Evolutionary conservation across 352 stramenopile genomes (phyloP).

Genomic region (Globisporangium rhizosaccharum): DNA sequence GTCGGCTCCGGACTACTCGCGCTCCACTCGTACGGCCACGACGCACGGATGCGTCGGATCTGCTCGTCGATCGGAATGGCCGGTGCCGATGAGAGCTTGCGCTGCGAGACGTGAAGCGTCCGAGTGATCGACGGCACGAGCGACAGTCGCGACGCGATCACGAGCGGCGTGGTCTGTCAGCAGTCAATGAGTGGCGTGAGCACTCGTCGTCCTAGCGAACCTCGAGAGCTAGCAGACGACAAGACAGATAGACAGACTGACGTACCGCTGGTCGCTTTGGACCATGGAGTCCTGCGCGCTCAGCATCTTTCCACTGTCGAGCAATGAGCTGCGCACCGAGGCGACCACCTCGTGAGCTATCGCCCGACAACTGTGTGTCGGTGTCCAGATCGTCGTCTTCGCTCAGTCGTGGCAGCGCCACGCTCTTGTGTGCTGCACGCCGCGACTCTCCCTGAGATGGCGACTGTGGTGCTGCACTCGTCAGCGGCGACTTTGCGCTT

Average conservation of each 20-base stretch:
- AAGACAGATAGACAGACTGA: background rate
- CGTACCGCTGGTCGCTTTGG: slow-evolving; percentile 28
- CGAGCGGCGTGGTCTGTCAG: slow-evolving; percentile 6
- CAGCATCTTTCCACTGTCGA: slow-evolving; percentile 50
- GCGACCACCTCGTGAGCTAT: slow-evolving; percentile 2
- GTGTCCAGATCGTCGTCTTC: slow-evolving; percentile 7
- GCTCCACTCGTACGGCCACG: slow-evolving; percentile 62
- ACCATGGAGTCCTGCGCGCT: slow-evolving; percentile 25
- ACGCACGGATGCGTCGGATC: slow-evolving; percentile 54
- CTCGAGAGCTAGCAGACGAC: too few species aligned
- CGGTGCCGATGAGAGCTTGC: slow-evolving; percentile 13
- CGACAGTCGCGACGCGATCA: slow-evolving; percentile 15
- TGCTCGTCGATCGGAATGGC: slow-evolving; percentile 29
- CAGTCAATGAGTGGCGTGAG: background rate
- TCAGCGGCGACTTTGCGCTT: background rate
- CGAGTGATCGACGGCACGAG: slow-evolving; percentile 41
- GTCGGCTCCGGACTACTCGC: slow-evolving; percentile 12
- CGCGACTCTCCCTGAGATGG: too few species aligned
- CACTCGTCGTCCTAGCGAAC: too few species aligned
- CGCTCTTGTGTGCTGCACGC: background rate
- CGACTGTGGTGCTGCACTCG: too few species aligned
- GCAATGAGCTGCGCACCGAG: slow-evolving; percentile 46
- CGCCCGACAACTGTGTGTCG: background rate
- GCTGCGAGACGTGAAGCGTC: slow-evolving; percentile 39
- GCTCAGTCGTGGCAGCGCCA: slow-evolving; percentile 8